A percentile compares a stretch with the other conserved stretches of the same genome.
phyloP scores from a whole-genome alignment of 768 basidiomycete genomes.

The Mycena sanguinolenta region DNA sequence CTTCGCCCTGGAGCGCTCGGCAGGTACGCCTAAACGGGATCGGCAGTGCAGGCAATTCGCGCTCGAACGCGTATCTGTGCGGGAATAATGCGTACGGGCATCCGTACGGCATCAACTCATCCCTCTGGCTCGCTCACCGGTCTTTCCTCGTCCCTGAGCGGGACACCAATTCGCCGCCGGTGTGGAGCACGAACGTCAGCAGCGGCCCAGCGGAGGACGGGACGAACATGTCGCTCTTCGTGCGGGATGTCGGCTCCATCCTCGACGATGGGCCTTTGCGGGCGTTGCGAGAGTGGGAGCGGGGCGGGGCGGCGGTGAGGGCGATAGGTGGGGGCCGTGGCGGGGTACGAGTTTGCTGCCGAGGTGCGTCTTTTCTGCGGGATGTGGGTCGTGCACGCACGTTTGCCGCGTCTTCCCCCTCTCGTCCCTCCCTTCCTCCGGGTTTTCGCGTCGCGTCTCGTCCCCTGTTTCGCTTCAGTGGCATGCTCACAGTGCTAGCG shows the following conservation, averaged over 20 bases:
- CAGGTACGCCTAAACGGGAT: background rate
- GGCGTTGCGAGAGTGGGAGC: slow-evolving; percentile 75
- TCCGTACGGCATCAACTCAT: background rate
- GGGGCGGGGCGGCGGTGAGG: no score
- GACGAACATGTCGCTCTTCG: slow-evolving; percentile 88
- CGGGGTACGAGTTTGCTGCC: no score
- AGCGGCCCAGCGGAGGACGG: slow-evolving; percentile 45
- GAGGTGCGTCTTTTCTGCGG: no score
- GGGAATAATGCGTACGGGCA: slow-evolving; percentile 32
- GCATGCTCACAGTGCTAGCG: no score
- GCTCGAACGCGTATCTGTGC: slow-evolving; percentile 20
- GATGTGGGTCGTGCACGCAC: no score
- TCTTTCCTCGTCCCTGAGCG: background rate
- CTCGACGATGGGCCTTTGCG: slow-evolving; percentile 75
- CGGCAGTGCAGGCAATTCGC: slow-evolving; percentile 21
- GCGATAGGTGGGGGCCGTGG: no score
- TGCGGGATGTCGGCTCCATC: slow-evolving; percentile 85
- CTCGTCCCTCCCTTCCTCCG: no score
- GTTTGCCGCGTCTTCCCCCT: no score
- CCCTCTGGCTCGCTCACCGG: background rate
- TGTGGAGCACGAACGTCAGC: slow-evolving; percentile 43
- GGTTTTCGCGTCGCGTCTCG: no score
- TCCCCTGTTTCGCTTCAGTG: no score
- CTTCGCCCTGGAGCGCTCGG: background rate
- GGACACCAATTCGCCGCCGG: background rate